Conservation (phyloP, 2,329 filamentous ascomycete genomes). For the Boeremia exigua region DNA sequence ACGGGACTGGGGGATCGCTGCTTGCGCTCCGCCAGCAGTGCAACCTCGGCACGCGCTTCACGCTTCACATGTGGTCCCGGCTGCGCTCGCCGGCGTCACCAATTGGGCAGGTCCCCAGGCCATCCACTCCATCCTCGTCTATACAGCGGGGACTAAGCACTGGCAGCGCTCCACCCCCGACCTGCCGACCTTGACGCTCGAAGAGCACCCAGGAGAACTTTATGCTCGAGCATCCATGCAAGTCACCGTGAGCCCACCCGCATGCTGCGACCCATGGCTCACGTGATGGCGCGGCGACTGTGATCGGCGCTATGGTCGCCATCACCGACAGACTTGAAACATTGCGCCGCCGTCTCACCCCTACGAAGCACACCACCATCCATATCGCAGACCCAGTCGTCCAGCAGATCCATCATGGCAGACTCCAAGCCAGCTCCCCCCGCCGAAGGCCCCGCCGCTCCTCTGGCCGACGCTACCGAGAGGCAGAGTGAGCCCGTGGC, state of each 20-base stretch:
- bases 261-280: not conserved
- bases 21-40: not conserved
- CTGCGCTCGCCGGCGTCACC: slow-evolving; percentile 4
- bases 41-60: slow-evolving; percentile 12
- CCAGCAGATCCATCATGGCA: slow-evolving; percentile 4
- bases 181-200: not conserved
- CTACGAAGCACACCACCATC: not conserved
- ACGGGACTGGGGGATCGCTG: slow-evolving; percentile 21
- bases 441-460: slow-evolving; percentile 21
- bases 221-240: not conserved
- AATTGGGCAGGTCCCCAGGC: not conserved
- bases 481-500: slow-evolving; percentile 23
- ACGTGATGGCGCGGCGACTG: slow-evolving; percentile 13
- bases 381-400: not conserved
- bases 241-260: not conserved
- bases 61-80: slow-evolving; percentile 13
- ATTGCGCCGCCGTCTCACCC: not conserved
- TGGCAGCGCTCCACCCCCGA: not conserved
- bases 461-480: slow-evolving; percentile 17
- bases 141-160: not conserved
- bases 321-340: slow-evolving; percentile 2
- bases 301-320: slow-evolving; percentile 10
- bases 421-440: slow-evolving; percentile 14
- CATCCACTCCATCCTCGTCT: not conserved
- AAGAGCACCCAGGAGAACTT: not conserved